Percentiles rank a stretch among this genome's conserved stretches.
Conservation (phyloP, 2,329 filamentous ascomycete genomes). For the Sporothrix sp. region DNA sequence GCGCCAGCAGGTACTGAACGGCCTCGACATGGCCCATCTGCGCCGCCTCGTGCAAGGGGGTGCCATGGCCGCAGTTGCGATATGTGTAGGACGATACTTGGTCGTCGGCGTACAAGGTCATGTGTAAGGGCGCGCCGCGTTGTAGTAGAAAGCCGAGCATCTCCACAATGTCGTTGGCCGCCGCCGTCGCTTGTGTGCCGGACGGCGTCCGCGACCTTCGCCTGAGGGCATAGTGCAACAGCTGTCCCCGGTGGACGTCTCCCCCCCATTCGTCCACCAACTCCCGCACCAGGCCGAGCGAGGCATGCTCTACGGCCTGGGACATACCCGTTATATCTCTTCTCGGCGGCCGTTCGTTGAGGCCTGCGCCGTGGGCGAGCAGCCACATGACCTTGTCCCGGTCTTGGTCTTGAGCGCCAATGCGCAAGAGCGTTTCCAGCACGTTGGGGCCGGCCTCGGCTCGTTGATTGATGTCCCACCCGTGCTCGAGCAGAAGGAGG, state of each 20-base stretch:
- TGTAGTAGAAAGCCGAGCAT: not conserved
- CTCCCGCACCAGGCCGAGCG: slow-evolving; percentile 2
- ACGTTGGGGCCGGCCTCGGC: not conserved
- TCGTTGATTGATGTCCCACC: slow-evolving; percentile 2
- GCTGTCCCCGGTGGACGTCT: slow-evolving; percentile 1
- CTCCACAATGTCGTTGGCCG: slow-evolving; percentile 25
- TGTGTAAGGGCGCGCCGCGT: slow-evolving; percentile 4
- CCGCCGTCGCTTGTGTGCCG: not conserved
- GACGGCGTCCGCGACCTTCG: not conserved
- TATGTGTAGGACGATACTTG: not conserved
- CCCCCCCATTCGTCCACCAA: not conserved
- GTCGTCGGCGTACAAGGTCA: slow-evolving; percentile 2
- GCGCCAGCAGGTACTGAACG: not conserved
- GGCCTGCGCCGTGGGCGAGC: not conserved
- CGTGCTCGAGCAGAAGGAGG: not conserved
- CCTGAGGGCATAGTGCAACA: not conserved
- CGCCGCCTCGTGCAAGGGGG: not conserved
- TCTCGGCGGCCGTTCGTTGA: not conserved
- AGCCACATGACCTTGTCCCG: not conserved
- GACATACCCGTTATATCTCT: slow-evolving; percentile 2
- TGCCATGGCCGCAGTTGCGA: not conserved
- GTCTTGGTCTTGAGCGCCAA: not conserved
- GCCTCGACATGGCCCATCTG: not conserved
- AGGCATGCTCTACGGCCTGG: not conserved
- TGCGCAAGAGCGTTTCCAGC: not conserved